A percentile compares a stretch with the other conserved stretches of the same genome.
These are phyloP conservation scores for Lactifluus rugatus DNA, from an alignment of 768 basidiomycete species.

Conservation along the genomic window DNA sequence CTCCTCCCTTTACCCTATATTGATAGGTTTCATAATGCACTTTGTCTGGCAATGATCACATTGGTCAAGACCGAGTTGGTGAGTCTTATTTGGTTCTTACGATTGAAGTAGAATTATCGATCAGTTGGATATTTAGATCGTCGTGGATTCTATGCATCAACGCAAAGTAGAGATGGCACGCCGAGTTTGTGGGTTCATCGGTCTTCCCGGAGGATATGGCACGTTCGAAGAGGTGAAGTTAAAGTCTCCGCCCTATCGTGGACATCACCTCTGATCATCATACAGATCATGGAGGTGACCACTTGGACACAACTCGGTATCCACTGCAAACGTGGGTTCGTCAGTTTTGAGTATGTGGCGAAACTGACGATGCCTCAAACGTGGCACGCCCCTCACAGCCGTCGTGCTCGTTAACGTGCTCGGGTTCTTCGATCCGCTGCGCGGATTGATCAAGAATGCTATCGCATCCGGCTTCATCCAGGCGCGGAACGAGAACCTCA, in stretches of 20 bases:
- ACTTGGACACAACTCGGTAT: constrained; percentile 94
- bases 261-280: background rate
- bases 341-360: background rate
- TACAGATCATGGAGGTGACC: constrained; percentile 75
- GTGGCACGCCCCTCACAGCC: constrained; percentile 34
- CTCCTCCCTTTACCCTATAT: background rate
- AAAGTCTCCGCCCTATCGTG: background rate
- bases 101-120: background rate
- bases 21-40: background rate
- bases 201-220: constrained; percentile 88
- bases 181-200: constrained; percentile 70
- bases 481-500: constrained; percentile 46
- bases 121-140: constrained; percentile 33
- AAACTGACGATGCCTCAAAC: background rate
- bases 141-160: constrained; percentile 79
- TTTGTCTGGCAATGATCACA: background rate
- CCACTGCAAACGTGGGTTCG: constrained; percentile 63
- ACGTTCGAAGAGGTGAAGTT: constrained; percentile 83
- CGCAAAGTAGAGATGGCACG: constrained; percentile 89
- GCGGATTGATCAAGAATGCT: constrained; percentile 57
- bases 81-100: background rate
- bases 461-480: constrained; percentile 68
- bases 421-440: constrained; percentile 76
- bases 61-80: constrained; percentile 2
- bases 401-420: constrained; percentile 82